Evolutionary conservation across 108 stramenopile genomes (phyloP).

Genomic region (Nitzschia putrida): DNA sequence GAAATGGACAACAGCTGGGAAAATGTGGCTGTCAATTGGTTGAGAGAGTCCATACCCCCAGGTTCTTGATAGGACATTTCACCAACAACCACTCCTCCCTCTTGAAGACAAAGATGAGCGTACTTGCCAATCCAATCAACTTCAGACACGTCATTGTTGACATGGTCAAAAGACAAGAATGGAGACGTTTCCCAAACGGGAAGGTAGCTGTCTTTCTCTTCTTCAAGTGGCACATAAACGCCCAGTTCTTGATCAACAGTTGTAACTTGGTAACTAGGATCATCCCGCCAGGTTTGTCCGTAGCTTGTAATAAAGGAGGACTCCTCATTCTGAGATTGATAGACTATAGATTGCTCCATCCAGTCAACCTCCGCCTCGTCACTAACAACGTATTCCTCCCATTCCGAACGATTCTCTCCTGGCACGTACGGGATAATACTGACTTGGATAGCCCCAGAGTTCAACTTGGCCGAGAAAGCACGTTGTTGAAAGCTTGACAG

Average conservation of each 20-base stretch:
- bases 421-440: conserved; percentile 15
- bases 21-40: conserved; percentile 1
- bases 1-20: conserved; percentile 2
- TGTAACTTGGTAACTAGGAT: neutral
- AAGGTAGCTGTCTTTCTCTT: neutral
- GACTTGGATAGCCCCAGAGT: conserved; percentile 12
- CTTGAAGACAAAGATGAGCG: neutral
- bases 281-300: neutral
- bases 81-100: conserved; percentile 14
- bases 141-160: conserved; percentile 9
- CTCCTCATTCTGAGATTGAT: neutral
- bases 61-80: neutral
- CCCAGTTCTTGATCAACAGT: neutral
- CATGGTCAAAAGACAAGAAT: conserved; percentile 14
- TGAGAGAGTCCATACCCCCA: conserved; percentile 11
- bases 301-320: conserved; percentile 1
- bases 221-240: neutral
- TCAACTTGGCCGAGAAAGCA: conserved; percentile 2
- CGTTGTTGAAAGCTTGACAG: conserved; percentile 26
- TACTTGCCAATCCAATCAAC: neutral
- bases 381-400: conserved; percentile 27
- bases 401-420: neutral
- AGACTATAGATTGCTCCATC: conserved; percentile 9
- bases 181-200: conserved; percentile 24
- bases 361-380: conserved; percentile 15